Evolutionary conservation across 108 stramenopile genomes (phyloP), one percentile per base, ranked within the genome.

Genomic region (Nannochloropsis granulata): DNA sequence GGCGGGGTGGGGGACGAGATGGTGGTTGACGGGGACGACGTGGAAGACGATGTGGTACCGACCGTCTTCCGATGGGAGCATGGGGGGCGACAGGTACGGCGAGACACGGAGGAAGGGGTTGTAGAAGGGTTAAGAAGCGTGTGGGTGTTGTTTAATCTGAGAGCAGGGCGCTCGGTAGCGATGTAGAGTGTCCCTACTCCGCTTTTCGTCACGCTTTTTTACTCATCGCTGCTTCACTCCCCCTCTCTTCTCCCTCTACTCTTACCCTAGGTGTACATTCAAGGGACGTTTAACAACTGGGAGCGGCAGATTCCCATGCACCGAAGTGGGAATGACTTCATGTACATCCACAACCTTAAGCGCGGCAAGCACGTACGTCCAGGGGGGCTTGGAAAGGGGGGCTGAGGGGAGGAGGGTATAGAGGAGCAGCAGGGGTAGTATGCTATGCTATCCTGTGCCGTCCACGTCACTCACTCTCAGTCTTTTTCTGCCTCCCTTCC

Each of bases 51-150:
- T 44, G 95, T 93, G 25, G 95, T 98, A 25, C 98, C 98, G 43
- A 97, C 95, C 12, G 98, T 98, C 13, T 98, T 98, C 90, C 94
- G 96, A 13, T 99, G 98, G 98, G 98, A 99, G 87, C 97, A 98
- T 83, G 98, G 98, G 13, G 98, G 98, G 12, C 87, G 96, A 13
- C 94, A 97, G 84, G 98, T 71, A n/a, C 56, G 56, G 16, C n/a
- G 56, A 0, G 16, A n/a, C 21, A 71, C 5, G n/a, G 56, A 71
- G n/a, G 56, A 71, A 71, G 11, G n/a, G 10, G 34, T 1, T 34
- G 34, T 34, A 34, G 34, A 34, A 34, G 34, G 34, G 34, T 3
- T 34, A 5, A 34, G 34, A 34, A 5, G 34, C 34, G 34, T 34
- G 34, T 34, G 34, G 34, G 34, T 34, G 1, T 34, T 1, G 34